Conservation (phyloP, 1,139 yeast species). For the Kluyveromyces marxianus region DNA sequence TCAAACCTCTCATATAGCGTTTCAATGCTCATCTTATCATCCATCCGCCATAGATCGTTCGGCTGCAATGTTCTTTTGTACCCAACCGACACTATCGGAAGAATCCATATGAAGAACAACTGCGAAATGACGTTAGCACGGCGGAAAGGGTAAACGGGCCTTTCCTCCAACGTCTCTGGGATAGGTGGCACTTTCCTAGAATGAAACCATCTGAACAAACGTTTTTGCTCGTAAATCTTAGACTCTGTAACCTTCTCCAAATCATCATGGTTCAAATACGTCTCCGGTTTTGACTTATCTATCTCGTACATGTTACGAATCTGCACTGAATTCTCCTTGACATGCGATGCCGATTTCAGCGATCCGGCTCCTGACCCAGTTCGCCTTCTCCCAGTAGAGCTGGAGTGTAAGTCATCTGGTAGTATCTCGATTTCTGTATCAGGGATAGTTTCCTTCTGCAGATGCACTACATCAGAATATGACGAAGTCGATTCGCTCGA, state of each 20-base stretch:
- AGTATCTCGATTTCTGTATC: neutral
- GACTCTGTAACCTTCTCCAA: slow-evolving; percentile 28
- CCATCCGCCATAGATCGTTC: slow-evolving; percentile 51
- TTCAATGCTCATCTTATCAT: slow-evolving; percentile 47
- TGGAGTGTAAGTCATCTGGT: neutral
- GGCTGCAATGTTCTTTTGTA: slow-evolving; percentile 60
- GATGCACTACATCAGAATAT: slow-evolving; percentile 3
- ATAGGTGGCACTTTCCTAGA: slow-evolving; percentile 43
- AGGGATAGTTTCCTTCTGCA: slow-evolving; percentile 3
- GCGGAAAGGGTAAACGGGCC: slow-evolving; percentile 38
- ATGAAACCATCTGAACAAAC: slow-evolving; percentile 35
- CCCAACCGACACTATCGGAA: slow-evolving; percentile 53
- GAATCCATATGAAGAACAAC: slow-evolving; percentile 51
- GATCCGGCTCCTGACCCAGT: neutral
- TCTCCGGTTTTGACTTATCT: slow-evolving; percentile 23
- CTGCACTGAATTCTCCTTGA: neutral
- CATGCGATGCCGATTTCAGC: neutral
- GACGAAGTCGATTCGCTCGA: too few species aligned
- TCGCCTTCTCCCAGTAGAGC: too few species aligned
- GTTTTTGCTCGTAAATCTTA: slow-evolving; percentile 31
- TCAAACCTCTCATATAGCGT: slow-evolving; percentile 36
- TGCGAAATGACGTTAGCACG: slow-evolving; percentile 32
- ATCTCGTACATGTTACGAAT: neutral
- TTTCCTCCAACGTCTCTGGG: slow-evolving; percentile 42
- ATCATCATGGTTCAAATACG: slow-evolving; percentile 26